Evolutionary conservation across 163 green algal species (phyloP).

Genomic region (Scenedesmus sp.): DNA sequence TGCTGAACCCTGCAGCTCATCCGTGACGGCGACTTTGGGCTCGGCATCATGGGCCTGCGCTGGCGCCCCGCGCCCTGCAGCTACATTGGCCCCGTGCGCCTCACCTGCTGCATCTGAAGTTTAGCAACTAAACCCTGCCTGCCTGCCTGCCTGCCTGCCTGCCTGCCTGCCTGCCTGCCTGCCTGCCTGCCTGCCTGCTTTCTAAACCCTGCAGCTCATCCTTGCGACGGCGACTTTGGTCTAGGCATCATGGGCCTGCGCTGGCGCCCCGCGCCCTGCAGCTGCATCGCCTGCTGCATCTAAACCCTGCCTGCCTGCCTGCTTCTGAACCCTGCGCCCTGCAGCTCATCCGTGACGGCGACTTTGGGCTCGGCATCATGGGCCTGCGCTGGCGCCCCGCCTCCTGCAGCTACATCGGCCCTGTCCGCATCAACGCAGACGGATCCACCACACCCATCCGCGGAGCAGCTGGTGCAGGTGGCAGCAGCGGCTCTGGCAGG

Average conservation of each 20-base stretch:
- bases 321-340: neutral
- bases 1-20: constrained; percentile 9
- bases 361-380: constrained; percentile 34
- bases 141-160: neutral
- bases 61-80: neutral
- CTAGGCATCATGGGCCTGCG: constrained; percentile 3
- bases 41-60: constrained; percentile 3
- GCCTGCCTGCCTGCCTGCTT: neutral
- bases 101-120: neutral
- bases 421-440: constrained; percentile 15
- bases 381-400: constrained; percentile 6
- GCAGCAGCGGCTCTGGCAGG: neutral
- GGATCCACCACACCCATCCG: neutral
- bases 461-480: neutral
- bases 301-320: neutral
- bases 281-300: neutral
- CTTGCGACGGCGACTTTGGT: constrained; percentile 1
- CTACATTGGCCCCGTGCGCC: neutral
- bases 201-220: neutral
- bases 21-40: neutral
- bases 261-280: neutral
- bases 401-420: constrained; percentile 15
- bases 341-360: constrained; percentile 20
- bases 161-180: neutral
- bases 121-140: neutral